phyloP scores from a whole-genome alignment of 2,329 filamentous ascomycete species.

The Atkinsonella texensis region DNA sequence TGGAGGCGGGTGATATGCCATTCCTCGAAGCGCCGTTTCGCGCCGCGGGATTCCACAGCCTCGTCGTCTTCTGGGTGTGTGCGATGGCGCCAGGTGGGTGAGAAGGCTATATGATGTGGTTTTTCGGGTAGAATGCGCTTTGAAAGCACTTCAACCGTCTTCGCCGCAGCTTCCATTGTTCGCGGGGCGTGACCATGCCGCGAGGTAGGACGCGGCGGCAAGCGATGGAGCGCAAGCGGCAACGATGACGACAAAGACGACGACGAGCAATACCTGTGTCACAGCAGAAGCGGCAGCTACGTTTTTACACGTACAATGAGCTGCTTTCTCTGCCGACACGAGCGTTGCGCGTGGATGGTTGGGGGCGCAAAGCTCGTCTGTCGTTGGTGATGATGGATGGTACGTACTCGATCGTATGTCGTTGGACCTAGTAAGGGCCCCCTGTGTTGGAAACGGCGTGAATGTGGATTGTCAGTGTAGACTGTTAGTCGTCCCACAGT shows the following conservation, averaged over 20 bases:
- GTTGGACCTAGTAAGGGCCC: background rate
- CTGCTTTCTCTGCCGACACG: background rate
- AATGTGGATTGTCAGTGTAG: background rate
- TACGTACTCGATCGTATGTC: constrained; percentile 1
- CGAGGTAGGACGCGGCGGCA: constrained; percentile 11
- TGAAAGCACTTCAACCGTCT: constrained; percentile 41
- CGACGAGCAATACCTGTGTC: background rate
- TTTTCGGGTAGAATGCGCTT: constrained; percentile 39
- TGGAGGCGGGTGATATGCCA: constrained; percentile 38
- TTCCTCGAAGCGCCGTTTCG: constrained; percentile 30
- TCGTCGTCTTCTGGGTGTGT: constrained; percentile 28
- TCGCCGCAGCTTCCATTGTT: constrained; percentile 48
- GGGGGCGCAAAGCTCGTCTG: background rate
- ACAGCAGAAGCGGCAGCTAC: background rate
- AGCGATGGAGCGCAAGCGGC: background rate
- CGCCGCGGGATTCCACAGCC: background rate
- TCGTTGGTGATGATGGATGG: background rate
- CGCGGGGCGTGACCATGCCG: constrained; percentile 25
- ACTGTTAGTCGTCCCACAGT: constrained; percentile 3
- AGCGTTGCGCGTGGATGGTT: background rate
- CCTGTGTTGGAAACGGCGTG: background rate
- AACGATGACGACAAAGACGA: background rate
- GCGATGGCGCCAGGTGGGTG: constrained; percentile 35
- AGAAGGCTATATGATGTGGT: constrained; percentile 41
- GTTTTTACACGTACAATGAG: background rate